Percentiles rank a stretch among this genome's conserved stretches.
Conservation (phyloP, 2,329 filamentous ascomycete genomes). For the Hymenoscyphus fraxineus region DNA sequence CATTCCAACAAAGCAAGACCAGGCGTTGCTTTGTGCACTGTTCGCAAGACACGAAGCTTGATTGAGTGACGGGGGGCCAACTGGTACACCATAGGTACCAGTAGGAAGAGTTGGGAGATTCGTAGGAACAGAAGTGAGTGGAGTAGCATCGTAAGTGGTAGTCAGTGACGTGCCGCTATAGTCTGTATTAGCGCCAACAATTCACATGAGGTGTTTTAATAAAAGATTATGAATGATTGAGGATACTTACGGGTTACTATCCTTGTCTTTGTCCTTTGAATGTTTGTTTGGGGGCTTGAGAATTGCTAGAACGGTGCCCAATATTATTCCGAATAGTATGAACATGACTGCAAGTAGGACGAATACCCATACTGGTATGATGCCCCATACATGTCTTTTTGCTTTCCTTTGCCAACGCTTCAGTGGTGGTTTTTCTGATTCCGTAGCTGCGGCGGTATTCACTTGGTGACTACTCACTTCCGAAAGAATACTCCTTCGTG, state of each 20-base stretch:
- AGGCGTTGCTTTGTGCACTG: constrained; percentile 52
- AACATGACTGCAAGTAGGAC: constrained; percentile 50
- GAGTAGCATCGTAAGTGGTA: constrained; percentile 47
- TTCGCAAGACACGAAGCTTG: constrained; percentile 56
- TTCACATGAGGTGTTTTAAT: not conserved
- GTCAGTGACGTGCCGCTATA: constrained; percentile 29
- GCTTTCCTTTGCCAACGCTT: constrained; percentile 53
- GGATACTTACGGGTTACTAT: constrained; percentile 22
- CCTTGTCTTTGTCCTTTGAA: not conserved
- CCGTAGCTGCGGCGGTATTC: constrained; percentile 45
- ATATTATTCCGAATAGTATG: constrained; percentile 55
- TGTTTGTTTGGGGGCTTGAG: constrained; percentile 23
- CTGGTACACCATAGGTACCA: constrained; percentile 54
- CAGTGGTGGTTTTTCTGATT: constrained; percentile 45
- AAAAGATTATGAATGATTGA: not conserved
- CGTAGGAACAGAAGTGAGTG: constrained; percentile 47
- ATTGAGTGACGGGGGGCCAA: constrained; percentile 45
- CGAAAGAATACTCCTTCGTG: constrained; percentile 49
- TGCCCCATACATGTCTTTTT: constrained; percentile 52
- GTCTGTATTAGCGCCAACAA: not conserved
- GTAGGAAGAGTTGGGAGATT: constrained; percentile 50
- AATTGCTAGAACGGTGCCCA: constrained; percentile 41
- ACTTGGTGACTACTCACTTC: constrained; percentile 51
- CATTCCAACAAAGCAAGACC: constrained; percentile 55
- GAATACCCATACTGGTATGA: constrained; percentile 61